Percentiles rank a stretch among this genome's conserved stretches.
phyloP scores from a whole-genome alignment of 495 filamentous ascomycete species.

The Cairneyella variabilis region DNA sequence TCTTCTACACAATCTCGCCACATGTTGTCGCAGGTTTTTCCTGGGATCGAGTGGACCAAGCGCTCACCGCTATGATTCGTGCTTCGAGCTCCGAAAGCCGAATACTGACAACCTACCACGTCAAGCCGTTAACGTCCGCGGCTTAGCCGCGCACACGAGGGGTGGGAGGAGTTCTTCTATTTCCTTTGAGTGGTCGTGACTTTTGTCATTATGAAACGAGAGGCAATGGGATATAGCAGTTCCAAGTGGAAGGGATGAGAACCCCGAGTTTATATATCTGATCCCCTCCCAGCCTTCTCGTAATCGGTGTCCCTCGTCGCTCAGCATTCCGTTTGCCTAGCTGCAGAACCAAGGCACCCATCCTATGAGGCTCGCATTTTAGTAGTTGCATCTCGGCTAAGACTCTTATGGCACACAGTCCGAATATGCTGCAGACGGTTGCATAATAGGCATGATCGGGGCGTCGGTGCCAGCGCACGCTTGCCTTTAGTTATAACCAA shows the following conservation, averaged over 20 bases:
- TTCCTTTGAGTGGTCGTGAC: too few relatives aligned
- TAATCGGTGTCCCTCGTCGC: neutral
- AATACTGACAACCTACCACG: too few relatives aligned
- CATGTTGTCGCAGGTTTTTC: too few relatives aligned
- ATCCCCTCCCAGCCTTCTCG: neutral
- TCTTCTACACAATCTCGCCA: too few relatives aligned
- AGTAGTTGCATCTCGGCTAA: slow-evolving; percentile 1
- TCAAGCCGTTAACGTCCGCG: too few relatives aligned
- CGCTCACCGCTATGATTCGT: too few relatives aligned
- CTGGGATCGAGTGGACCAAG: too few relatives aligned
- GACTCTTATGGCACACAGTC: slow-evolving; percentile 1
- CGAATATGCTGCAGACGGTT: neutral
- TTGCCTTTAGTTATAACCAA: neutral
- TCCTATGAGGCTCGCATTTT: slow-evolving; percentile 7
- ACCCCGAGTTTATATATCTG: neutral
- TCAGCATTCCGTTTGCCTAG: neutral
- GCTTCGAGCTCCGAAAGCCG: too few relatives aligned
- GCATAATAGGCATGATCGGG: slow-evolving; percentile 6
- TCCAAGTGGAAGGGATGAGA: neutral
- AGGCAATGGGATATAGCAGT: too few relatives aligned
- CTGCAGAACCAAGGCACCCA: neutral
- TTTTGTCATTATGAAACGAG: too few relatives aligned
- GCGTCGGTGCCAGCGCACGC: slow-evolving; percentile 6
- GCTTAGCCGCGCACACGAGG: too few relatives aligned
- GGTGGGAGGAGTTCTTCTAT: too few relatives aligned